phyloP scores from a whole-genome alignment of 106 monocot species.

The Ottelia alismoides region DNA sequence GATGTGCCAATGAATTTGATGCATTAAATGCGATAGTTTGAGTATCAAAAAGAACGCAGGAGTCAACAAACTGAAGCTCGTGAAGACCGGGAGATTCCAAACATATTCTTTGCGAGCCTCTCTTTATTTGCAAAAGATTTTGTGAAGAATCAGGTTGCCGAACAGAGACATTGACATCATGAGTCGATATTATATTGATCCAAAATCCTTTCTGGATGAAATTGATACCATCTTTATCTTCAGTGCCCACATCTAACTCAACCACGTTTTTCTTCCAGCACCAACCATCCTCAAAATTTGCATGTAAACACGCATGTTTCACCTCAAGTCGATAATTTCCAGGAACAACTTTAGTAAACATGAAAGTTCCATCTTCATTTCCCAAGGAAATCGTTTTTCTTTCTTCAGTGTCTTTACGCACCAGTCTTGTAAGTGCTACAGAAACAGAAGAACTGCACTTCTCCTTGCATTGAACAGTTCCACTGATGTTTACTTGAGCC shows the following conservation, averaged over 20 bases:
- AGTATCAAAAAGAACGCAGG: conserved; percentile 76
- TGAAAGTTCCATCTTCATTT: conserved; percentile 46
- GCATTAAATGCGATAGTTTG: conserved; percentile 57
- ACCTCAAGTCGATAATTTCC: conserved; percentile 91
- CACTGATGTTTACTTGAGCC: conserved; percentile 76
- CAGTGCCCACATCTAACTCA: conserved; percentile 59
- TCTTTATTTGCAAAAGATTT: conserved; percentile 55
- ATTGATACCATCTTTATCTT: conserved; percentile 58
- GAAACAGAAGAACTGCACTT: conserved; percentile 40
- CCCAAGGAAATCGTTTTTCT: conserved; percentile 41
- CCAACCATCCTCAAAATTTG: conserved; percentile 48
- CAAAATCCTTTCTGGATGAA: conserved; percentile 90
- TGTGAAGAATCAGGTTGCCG: conserved; percentile 46
- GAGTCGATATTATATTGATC: conserved; percentile 66
- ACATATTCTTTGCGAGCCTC: conserved; percentile 66
- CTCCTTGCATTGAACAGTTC: conserved; percentile 73
- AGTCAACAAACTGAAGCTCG: conserved; percentile 69
- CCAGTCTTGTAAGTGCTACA: conserved; percentile 42
- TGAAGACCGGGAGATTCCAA: conserved; percentile 64
- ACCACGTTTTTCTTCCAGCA: conserved; percentile 66
- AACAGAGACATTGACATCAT: conserved; percentile 64
- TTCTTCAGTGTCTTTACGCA: conserved; percentile 23
- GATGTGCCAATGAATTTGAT: conserved; percentile 52
- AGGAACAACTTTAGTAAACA: conserved; percentile 70
- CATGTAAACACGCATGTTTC: neutral